Conservation (phyloP, 306 rosid species). For the Herpetospermum pedunculosum region DNA sequence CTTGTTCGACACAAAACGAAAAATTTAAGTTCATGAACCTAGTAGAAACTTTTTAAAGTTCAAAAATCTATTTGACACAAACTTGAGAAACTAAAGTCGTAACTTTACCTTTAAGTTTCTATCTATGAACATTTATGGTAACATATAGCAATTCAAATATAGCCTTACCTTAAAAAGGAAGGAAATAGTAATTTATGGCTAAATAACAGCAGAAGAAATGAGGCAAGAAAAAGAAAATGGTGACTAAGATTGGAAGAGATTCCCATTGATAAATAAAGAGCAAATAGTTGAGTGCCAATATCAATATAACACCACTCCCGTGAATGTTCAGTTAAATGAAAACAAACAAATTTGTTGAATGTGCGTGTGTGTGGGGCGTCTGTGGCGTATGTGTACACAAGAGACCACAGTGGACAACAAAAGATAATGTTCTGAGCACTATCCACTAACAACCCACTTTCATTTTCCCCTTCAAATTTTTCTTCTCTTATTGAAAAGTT, state of each 20-base stretch:
- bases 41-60: no score
- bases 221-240: neutral
- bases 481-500: constrained; percentile 27
- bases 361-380: constrained; percentile 4
- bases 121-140: neutral
- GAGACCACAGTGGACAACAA: constrained; percentile 37
- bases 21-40: no score
- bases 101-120: no score
- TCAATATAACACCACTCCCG: neutral
- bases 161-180: neutral
- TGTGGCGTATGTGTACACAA: neutral
- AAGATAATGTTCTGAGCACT: constrained; percentile 36
- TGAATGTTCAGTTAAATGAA: neutral
- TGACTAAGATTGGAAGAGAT: neutral
- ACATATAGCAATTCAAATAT: neutral
- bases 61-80: no score
- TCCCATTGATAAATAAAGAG: neutral
- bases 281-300: neutral
- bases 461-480: neutral
- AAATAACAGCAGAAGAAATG: neutral
- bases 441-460: constrained; percentile 14
- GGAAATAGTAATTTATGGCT: neutral
- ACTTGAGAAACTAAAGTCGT: no score
- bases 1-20: no score
- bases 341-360: constrained; percentile 2